Evolutionary conservation across 2,329 filamentous ascomycete genomes (phyloP).

Genomic region (Phialophora chinensis): DNA sequence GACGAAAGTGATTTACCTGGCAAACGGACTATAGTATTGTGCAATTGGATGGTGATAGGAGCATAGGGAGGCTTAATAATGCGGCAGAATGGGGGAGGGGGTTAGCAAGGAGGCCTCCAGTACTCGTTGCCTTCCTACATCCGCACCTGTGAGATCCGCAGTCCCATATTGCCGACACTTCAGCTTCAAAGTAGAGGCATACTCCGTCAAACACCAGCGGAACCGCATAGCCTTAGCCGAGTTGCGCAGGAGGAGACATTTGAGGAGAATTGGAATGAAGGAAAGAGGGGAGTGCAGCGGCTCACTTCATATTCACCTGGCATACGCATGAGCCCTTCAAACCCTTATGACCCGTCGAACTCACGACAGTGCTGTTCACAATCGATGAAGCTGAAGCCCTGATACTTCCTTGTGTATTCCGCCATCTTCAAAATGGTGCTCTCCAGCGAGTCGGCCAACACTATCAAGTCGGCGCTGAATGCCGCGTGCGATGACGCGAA

Average conservation of each 20-base stretch:
- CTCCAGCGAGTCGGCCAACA: constrained; percentile 25
- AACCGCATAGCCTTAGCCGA: constrained; percentile 10
- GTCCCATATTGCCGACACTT: background rate
- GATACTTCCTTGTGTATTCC: background rate
- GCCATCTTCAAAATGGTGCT: constrained; percentile 23
- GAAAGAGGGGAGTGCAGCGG: background rate
- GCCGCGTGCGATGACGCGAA: constrained; percentile 44
- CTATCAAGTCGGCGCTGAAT: constrained; percentile 21
- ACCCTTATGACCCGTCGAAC: background rate
- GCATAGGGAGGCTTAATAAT: background rate
- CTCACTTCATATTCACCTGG: background rate
- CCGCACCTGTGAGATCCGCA: background rate
- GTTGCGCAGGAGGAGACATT: background rate
- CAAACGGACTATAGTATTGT: background rate
- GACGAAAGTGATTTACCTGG: background rate
- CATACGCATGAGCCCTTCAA: background rate
- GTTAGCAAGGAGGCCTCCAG: too few relatives aligned
- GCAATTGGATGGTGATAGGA: background rate
- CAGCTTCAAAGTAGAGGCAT: background rate
- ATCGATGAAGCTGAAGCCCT: background rate
- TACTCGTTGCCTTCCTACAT: background rate
- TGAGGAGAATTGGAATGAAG: background rate
- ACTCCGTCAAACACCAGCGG: constrained; percentile 1
- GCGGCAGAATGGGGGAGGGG: too few relatives aligned
- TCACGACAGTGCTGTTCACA: background rate